Conservation (phyloP, 805 yeast genomes). For the Saturnispora hagleri region DNA sequence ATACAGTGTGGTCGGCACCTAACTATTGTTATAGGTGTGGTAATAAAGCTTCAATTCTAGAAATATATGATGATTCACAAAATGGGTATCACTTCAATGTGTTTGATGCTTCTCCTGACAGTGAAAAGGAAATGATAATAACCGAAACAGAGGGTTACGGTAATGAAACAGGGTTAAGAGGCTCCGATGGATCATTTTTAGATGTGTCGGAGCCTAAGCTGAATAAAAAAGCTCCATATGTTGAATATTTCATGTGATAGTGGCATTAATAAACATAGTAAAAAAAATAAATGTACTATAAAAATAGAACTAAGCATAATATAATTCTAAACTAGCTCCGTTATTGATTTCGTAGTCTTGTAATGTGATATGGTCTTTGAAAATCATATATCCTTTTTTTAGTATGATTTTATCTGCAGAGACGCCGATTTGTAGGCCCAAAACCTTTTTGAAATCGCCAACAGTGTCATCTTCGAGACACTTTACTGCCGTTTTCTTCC, state of each 20-base stretch:
- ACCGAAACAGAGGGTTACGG: slow-evolving; percentile 21
- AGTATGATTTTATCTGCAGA: slow-evolving; percentile 55
- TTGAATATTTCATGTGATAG: slow-evolving; percentile 32
- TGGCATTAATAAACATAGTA: not conserved
- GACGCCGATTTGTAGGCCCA: slow-evolving; percentile 78
- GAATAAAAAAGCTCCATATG: slow-evolving; percentile 30
- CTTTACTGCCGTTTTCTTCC: slow-evolving; percentile 80
- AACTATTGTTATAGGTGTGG: slow-evolving; percentile 97
- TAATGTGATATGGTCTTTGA: slow-evolving; percentile 81
- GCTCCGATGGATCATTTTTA: not conserved
- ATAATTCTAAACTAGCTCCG: slow-evolving; percentile 80
- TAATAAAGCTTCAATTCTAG: slow-evolving; percentile 93
- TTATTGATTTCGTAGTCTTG: slow-evolving; percentile 95
- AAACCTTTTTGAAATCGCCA: slow-evolving; percentile 81
- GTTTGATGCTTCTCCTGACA: slow-evolving; percentile 95
- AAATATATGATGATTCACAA: slow-evolving; percentile 49
- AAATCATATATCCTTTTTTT: slow-evolving; percentile 77
- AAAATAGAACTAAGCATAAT: slow-evolving; percentile 39
- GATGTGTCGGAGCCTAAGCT: slow-evolving; percentile 17
- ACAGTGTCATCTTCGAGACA: slow-evolving; percentile 78
- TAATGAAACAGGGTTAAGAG: not conserved
- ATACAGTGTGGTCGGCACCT: slow-evolving; percentile 98
- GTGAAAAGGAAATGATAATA: slow-evolving; percentile 46
- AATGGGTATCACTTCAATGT: slow-evolving; percentile 69
- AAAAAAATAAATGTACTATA: not conserved